Conservation (phyloP, 1,284 basidiomycete species). For the Uromyces viciae-fabae region DNA sequence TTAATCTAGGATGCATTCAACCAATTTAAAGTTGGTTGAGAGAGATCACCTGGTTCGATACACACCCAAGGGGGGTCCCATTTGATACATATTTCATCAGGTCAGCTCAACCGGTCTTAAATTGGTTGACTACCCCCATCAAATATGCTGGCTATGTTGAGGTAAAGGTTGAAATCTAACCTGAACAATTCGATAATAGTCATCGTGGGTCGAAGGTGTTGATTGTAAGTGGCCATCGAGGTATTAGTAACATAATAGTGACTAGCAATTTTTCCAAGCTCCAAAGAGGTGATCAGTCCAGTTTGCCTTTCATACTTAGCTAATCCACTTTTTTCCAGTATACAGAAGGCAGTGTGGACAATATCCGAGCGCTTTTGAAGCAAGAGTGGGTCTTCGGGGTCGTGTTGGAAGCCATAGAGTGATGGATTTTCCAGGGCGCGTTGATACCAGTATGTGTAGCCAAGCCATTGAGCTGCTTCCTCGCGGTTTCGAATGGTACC, state of each 20-base stretch:
- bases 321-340: slow-evolving; percentile 89
- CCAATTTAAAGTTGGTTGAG: no score
- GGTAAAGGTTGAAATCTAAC: slow-evolving; percentile 23
- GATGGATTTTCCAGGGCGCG: slow-evolving; percentile 88
- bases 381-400: slow-evolving; percentile 74
- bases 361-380: slow-evolving; percentile 86
- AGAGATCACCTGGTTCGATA: no score
- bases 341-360: slow-evolving; percentile 83
- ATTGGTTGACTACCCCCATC: no score
- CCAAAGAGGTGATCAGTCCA: slow-evolving; percentile 84
- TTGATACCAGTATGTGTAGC: slow-evolving; percentile 65
- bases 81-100: background rate
- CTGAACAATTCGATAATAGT: slow-evolving; percentile 82
- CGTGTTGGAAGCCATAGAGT: slow-evolving; percentile 79
- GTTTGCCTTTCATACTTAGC: slow-evolving; percentile 87
- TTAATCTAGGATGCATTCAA: no score
- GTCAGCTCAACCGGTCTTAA: no score
- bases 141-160: no score
- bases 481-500: slow-evolving; percentile 92
- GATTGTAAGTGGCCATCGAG: slow-evolving; percentile 95
- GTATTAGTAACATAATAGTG: slow-evolving; percentile 95
- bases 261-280: slow-evolving; percentile 89
- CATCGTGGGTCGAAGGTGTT: slow-evolving; percentile 84
- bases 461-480: slow-evolving; percentile 88
- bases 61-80: no score